Evolutionary conservation across 2,329 filamentous ascomycete genomes (phyloP).

Genomic region (Colletotrichum sp.): DNA sequence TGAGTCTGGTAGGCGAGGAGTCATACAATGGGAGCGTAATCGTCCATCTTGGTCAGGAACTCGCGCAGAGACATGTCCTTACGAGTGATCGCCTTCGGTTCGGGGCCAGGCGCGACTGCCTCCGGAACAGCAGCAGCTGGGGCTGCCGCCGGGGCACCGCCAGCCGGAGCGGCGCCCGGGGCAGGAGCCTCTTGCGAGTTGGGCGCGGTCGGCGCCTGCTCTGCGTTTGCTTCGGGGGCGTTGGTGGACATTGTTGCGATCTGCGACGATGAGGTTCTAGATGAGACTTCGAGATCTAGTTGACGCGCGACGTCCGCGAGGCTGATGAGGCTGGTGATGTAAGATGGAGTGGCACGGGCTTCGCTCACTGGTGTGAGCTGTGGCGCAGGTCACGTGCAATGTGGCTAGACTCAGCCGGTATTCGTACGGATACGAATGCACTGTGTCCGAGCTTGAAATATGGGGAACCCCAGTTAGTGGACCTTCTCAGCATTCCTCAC

Average conservation of each 20-base stretch:
- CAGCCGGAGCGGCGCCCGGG: slow-evolving; percentile 5
- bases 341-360: neutral
- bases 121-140: slow-evolving; percentile 32
- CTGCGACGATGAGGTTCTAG: neutral
- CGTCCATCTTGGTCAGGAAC: slow-evolving; percentile 95
- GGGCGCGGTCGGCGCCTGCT: slow-evolving; percentile 29
- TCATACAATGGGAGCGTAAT: slow-evolving; percentile 93
- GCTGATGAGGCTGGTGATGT: slow-evolving; percentile 19
- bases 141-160: slow-evolving; percentile 15
- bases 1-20: neutral
- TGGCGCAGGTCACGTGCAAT: slow-evolving; percentile 3
- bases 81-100: slow-evolving; percentile 74
- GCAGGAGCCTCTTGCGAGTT: slow-evolving; percentile 6
- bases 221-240: slow-evolving; percentile 34
- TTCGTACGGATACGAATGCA: no score
- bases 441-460: neutral
- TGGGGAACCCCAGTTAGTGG: neutral
- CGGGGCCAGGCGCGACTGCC: slow-evolving; percentile 54
- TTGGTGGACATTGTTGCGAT: slow-evolving; percentile 38
- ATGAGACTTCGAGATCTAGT: neutral
- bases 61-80: slow-evolving; percentile 94
- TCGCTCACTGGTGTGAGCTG: neutral
- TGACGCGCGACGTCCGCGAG: neutral
- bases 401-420: neutral
- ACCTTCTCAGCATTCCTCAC: no score